Evolutionary conservation across 495 filamentous ascomycete species (phyloP).

Genomic region (Hypoxylon perforatum): DNA sequence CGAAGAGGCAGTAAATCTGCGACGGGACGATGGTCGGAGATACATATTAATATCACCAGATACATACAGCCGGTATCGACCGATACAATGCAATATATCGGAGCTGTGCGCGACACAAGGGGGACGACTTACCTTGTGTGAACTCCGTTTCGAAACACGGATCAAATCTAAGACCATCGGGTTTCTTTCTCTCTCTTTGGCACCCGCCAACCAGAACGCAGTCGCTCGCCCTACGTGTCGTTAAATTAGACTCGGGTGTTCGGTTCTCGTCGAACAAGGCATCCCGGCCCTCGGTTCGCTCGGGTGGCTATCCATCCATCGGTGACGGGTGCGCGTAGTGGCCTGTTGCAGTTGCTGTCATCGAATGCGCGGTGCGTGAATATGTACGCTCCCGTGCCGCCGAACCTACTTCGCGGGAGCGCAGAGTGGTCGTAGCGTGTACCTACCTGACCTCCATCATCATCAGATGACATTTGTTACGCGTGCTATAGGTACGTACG

Average conservation of each 20-base stretch:
- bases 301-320: not conserved
- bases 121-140: not conserved
- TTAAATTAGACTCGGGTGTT: slow-evolving; percentile 42
- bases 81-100: slow-evolving; percentile 5
- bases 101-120: not conserved
- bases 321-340: slow-evolving; percentile 16
- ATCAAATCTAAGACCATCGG: not conserved
- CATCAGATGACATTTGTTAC: slow-evolving; percentile 22
- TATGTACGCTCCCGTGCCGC: slow-evolving; percentile 21
- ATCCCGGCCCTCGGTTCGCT: slow-evolving; percentile 39
- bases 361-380: not conserved
- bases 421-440: not conserved
- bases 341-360: slow-evolving; percentile 34
- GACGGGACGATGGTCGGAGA: slow-evolving; percentile 11
- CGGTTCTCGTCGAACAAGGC: slow-evolving; percentile 30
- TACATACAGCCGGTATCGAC: slow-evolving; percentile 8
- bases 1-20: slow-evolving; percentile 9
- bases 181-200: not conserved
- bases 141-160: too few species aligned
- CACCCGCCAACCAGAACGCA: slow-evolving; percentile 18
- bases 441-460: not conserved
- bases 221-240: slow-evolving; percentile 25
- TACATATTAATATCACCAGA: slow-evolving; percentile 15
- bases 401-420: slow-evolving; percentile 15
- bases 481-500: slow-evolving; percentile 10